A percentile compares a stretch with the other conserved stretches of the same genome.
phyloP scores from a whole-genome alignment of 805 yeast genomes.

The Pichia phayaonensis region DNA sequence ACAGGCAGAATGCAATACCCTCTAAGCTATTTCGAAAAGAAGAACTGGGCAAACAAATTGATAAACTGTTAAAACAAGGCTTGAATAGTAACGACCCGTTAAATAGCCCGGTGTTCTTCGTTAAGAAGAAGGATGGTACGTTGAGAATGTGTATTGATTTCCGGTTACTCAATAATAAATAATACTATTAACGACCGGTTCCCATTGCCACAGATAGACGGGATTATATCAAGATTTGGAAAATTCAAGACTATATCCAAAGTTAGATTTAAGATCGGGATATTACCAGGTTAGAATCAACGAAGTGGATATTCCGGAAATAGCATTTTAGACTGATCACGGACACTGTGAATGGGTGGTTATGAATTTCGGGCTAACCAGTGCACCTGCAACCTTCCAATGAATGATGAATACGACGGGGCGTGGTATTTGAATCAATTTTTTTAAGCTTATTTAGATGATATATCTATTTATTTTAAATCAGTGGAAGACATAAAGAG shows the following conservation, averaged over 20 bases:
- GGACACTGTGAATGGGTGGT: conserved; percentile 17
- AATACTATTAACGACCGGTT: conserved; percentile 13
- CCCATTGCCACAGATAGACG: conserved; percentile 17
- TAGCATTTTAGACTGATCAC: conserved; percentile 16
- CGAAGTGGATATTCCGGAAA: conserved; percentile 10
- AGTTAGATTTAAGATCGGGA: conserved; percentile 15
- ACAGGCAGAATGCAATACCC: background rate
- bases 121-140: conserved; percentile 14
- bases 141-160: conserved; percentile 16
- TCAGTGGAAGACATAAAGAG: too few relatives aligned
- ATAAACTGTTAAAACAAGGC: background rate
- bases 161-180: conserved; percentile 11
- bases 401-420: background rate
- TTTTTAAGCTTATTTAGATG: too few relatives aligned
- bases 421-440: too few relatives aligned
- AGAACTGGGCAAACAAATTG: background rate
- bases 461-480: too few relatives aligned
- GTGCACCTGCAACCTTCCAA: conserved; percentile 21
- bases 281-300: conserved; percentile 14
- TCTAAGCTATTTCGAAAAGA: background rate
- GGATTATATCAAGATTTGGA: conserved; percentile 5
- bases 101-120: conserved; percentile 13
- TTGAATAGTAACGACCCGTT: conserved; percentile 8
- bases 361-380: conserved; percentile 23
- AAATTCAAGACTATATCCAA: conserved; percentile 10